phyloP scores from a whole-genome alignment of 371 early-diverging fungal species.

The Ordospora colligata region DNA sequence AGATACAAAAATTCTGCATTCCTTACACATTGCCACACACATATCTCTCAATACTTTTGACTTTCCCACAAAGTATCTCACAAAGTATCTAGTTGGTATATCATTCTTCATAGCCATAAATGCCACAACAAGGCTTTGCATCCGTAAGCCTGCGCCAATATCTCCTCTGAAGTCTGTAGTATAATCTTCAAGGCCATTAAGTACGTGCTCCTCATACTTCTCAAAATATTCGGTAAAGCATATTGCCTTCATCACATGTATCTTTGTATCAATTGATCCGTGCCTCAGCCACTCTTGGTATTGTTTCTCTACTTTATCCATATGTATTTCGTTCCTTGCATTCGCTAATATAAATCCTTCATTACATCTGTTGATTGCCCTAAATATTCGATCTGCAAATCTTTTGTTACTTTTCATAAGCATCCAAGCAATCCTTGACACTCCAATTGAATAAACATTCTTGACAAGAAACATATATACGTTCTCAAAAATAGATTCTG shows the following conservation, averaged over 20 bases:
- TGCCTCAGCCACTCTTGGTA: not conserved
- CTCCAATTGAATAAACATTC: not conserved
- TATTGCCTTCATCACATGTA: not conserved
- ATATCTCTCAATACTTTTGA: constrained; percentile 25
- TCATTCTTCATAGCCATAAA: not conserved
- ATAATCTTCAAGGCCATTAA: constrained; percentile 32
- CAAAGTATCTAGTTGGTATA: constrained; percentile 12
- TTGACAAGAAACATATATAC: not conserved
- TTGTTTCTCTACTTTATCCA: not conserved
- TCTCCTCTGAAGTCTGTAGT: constrained; percentile 11
- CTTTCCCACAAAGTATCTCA: constrained; percentile 36
- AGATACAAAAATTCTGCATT: not conserved
- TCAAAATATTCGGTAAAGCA: not conserved
- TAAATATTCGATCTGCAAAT: not conserved
- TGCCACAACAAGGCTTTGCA: not conserved
- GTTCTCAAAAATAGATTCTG: not conserved
- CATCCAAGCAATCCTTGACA: not conserved
- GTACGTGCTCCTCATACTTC: constrained; percentile 3
- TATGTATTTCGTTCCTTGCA: not conserved
- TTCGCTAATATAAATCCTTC: constrained; percentile 15
- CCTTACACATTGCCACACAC: not conserved
- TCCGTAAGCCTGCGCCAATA: constrained; percentile 7
- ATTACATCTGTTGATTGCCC: not conserved
- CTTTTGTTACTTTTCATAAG: not conserved
- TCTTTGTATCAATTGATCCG: not conserved